Evolutionary conservation across 768 basidiomycete genomes (phyloP), one percentile per base, ranked within the genome.

Genomic region (Auricularia sp.): DNA sequence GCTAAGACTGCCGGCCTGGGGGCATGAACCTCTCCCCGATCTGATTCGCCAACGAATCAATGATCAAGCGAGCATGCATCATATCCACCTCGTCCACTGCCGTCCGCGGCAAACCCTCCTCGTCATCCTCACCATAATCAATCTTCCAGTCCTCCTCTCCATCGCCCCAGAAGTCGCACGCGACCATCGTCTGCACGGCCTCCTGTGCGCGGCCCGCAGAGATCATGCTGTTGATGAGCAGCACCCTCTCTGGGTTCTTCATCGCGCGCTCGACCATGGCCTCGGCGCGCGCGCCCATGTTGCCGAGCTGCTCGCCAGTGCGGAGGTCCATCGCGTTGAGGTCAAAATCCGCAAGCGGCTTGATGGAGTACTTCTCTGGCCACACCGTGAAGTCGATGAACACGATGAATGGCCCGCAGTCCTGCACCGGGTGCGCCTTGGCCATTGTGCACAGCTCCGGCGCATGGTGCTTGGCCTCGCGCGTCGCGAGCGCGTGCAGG

Each of bases 281-380:
- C n/a, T 76, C 74, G 67, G 75, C 76, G n/a, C 77, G 70, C 39
- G 74, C 75, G 63, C 73, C 72, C n/a, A 72, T 68, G 58, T 74
- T 75, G 23, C 63, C 62, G 33, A 72, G 71, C 1, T 70, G 70
- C 12, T 70, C 71, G 16, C 39, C 39, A 7, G 39, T 42, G 39
- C 39, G 39, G 8, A 42, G 3, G 39, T 42, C 39, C 39, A 66
- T 62, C 18, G 58, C 12, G 18, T 60, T 34, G 18, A 51, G 62
- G 53, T 62, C 42, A 63, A 67, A 69, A 12, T 36, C 59, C 1
- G 62, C 61, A 6, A 79, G 71, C 5, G 70, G 70, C 35, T 70
- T 59, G 11, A 78, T 53, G 29, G 67, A 63, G 64, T 72, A 76
- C 44, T 64, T 68, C 1, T 71, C 64, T 0, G 77, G 77, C 1